phyloP scores from a whole-genome alignment of 257 asterid species.

The Avicennia marina region DNA sequence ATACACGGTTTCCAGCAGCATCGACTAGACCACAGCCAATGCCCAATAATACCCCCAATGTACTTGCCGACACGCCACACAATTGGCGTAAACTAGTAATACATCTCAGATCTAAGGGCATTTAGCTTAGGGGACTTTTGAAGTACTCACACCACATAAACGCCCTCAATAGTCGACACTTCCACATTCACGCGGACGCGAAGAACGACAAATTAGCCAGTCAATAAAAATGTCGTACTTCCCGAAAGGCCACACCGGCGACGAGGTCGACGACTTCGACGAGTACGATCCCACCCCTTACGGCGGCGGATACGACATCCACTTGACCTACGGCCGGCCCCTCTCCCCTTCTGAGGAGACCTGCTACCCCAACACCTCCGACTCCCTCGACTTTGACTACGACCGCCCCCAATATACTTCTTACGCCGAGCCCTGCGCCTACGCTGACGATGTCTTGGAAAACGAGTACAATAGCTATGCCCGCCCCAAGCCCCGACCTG shows the following conservation, averaged over 20 bases:
- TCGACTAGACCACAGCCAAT: no score
- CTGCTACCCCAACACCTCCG: slow-evolving; percentile 61
- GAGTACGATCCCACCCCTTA: slow-evolving; percentile 88
- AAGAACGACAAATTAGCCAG: neutral
- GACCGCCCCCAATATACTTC: slow-evolving; percentile 78
- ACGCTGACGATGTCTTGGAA: slow-evolving; percentile 60
- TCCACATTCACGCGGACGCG: neutral
- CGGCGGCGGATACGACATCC: slow-evolving; percentile 83
- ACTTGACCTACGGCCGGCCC: slow-evolving; percentile 68
- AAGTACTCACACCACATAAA: no score
- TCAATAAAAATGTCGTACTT: slow-evolving; percentile 62
- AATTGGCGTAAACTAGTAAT: neutral
- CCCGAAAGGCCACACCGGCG: slow-evolving; percentile 56
- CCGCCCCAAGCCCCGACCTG: slow-evolving; percentile 62
- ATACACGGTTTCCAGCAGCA: no score
- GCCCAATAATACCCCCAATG: no score
- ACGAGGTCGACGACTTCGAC: slow-evolving; percentile 66
- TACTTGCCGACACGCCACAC: neutral
- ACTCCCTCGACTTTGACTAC: slow-evolving; percentile 56
- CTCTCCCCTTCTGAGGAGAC: slow-evolving; percentile 69
- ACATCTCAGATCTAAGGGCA: slow-evolving; percentile 5
- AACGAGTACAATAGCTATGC: slow-evolving; percentile 75
- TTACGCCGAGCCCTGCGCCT: slow-evolving; percentile 76
- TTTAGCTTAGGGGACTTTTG: no score
- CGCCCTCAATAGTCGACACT: neutral